Evolutionary conservation across 2,329 filamentous ascomycete species (phyloP), one percentile per base, ranked within the genome.

Genomic region (Chaetomium strumarium): DNA sequence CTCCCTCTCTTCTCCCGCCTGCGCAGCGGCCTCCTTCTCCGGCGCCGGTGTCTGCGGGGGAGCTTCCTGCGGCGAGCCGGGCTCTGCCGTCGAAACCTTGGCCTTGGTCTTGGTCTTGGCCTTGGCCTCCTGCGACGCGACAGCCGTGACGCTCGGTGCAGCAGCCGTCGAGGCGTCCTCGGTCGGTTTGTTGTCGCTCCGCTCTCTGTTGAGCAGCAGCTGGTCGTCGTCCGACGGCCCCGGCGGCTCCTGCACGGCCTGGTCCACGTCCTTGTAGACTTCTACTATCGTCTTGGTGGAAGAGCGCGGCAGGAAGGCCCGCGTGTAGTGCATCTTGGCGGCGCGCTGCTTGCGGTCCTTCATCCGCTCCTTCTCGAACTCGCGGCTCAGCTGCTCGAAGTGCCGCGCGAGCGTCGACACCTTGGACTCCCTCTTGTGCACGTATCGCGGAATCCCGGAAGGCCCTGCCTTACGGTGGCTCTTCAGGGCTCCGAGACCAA

Each of bases 201-300:
- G 64, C 14, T 68, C 66, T 19, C 63, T 65, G 19, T 64, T 62
- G 30, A 68, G 58, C 31, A 68, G 58, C 31, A 68, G 64, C 8
- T 75, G 70, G 37, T 86, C 83, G 49, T 90, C 86, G 40, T 86
- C 81, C 1, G 76, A 79, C 14, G 81, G 79, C 13, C 83, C 83
- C 46, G 81, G 80, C 46, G 81, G 80, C 64, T 95, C 90, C 60
- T 90, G 86, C 11, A 96, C 91, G 17, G 95, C 93, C 68, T 96
- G 90, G 52, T 91, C 85, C 5, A 96, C 89, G 67, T 96, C 90
- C 60, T 88, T 87, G 66, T 97, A 99, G 9, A 99, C 90, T 68
- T 97, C 89, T 14, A 99, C 91, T 55, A 95, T 92, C 7, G 93
- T 91, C 63, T 91, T 93, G n/a, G 92, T 95, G 16, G 90, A 91